phyloP scores from a whole-genome alignment of 768 basidiomycete species.

The Mycena indigotica region DNA sequence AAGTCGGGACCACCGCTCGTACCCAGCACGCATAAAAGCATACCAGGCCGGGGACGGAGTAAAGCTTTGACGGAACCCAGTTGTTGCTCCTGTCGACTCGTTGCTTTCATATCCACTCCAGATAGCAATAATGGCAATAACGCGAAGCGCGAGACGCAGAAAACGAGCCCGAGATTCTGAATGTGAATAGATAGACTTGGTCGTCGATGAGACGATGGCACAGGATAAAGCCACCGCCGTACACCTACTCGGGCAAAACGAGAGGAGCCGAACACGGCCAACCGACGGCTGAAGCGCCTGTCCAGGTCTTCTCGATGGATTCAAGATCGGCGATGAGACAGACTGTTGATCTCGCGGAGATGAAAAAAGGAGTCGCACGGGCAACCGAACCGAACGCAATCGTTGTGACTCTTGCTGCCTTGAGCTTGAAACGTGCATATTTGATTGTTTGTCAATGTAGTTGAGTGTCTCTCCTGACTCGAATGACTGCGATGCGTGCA shows the following conservation, averaged over 20 bases:
- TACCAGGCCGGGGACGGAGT: neutral
- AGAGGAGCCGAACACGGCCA: neutral
- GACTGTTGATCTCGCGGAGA: neutral
- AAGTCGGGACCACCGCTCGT: constrained; percentile 2
- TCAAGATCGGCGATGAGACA: neutral
- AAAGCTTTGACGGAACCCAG: neutral
- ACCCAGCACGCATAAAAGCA: neutral
- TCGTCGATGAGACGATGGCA: neutral
- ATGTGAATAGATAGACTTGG: neutral
- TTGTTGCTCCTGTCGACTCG: neutral
- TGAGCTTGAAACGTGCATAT: neutral
- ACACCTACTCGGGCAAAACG: neutral
- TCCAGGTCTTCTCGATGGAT: neutral
- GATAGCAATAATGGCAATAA: neutral
- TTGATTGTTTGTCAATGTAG: neutral
- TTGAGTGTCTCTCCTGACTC: neutral
- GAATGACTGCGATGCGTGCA: neutral
- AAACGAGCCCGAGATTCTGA: neutral
- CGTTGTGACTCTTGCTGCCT: constrained; percentile 1
- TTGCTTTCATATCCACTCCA: neutral
- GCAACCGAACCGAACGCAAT: neutral
- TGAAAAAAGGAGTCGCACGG: neutral
- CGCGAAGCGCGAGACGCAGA: neutral
- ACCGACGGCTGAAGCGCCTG: neutral
- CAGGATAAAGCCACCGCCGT: neutral